These are phyloP conservation scores for Mrakia gelida DNA, from an alignment of 768 basidiomycete species.

Conservation along the genomic window DNA sequence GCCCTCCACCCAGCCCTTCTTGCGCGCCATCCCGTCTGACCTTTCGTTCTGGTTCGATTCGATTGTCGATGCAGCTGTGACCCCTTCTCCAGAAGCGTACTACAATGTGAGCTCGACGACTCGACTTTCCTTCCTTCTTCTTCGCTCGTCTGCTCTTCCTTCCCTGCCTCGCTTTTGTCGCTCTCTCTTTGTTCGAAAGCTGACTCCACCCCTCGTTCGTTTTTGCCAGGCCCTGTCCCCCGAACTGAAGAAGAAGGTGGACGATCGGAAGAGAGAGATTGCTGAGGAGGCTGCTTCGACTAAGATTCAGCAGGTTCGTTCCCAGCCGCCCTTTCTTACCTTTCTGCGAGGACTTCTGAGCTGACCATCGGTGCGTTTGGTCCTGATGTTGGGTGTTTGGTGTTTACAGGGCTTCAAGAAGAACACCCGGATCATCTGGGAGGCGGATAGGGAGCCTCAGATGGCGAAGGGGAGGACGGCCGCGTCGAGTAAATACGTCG, in stretches of 20 bases:
- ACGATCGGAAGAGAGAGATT: conserved; percentile 7
- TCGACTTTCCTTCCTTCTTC: neutral
- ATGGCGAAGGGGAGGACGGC: conserved; percentile 5
- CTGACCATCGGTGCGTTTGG: neutral
- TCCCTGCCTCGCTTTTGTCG: neutral
- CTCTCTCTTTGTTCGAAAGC: neutral
- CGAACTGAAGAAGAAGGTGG: conserved; percentile 24
- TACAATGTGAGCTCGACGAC: conserved; percentile 12
- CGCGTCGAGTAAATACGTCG: neutral
- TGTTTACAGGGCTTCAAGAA: conserved; percentile 23
- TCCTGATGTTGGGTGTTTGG: too few relatives aligned
- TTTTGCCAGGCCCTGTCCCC: conserved; percentile 12
- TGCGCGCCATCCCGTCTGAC: neutral
- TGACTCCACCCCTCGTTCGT: too few relatives aligned
- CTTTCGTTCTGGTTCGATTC: neutral
- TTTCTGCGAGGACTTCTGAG: neutral
- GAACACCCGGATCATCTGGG: conserved; percentile 29
- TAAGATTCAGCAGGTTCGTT: conserved; percentile 16
- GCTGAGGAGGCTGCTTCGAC: conserved; percentile 5
- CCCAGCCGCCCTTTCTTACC: neutral
- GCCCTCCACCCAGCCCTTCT: too few relatives aligned
- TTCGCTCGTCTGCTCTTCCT: neutral
- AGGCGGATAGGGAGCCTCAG: conserved; percentile 23
- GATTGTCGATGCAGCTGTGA: conserved; percentile 7
- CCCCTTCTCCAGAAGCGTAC: conserved; percentile 23